Evolutionary conservation across 228 moss, liverwort and hornwort species (phyloP).

Genomic region (Sphagnum magellanicum): DNA sequence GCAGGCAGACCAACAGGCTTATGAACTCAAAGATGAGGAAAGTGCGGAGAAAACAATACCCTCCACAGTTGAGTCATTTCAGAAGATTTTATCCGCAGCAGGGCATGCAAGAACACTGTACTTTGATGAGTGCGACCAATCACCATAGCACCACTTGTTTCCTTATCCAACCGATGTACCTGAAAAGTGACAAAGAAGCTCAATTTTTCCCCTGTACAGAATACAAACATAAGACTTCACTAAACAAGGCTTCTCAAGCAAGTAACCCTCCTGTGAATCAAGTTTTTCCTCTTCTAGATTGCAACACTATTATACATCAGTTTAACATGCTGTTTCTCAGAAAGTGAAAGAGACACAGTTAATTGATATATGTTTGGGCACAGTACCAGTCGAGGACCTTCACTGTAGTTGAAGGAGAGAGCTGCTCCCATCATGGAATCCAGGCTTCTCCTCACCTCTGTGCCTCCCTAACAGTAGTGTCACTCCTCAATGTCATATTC

Average conservation of each 20-base stretch:
- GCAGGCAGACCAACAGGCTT: too few species aligned
- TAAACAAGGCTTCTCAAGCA: too few species aligned
- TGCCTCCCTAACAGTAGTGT: constrained; percentile 57
- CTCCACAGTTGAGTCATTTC: constrained; percentile 18
- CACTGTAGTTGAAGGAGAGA: constrained; percentile 55
- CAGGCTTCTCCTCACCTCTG: constrained; percentile 67
- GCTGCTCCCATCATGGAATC: constrained; percentile 83
- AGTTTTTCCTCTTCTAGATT: too few species aligned
- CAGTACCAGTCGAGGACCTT: constrained; percentile 83
- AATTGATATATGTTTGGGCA: not conserved
- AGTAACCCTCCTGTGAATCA: too few species aligned
- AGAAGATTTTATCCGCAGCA: constrained; percentile 72
- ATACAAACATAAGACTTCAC: too few species aligned
- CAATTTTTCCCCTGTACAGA: too few species aligned
- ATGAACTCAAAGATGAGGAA: too few species aligned
- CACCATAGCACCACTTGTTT: constrained; percentile 82
- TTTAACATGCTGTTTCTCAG: too few species aligned
- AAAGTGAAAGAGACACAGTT: too few species aligned
- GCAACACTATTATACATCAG: too few species aligned
- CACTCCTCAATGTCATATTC: not conserved
- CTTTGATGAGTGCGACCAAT: constrained; percentile 79
- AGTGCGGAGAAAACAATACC: constrained; percentile 7
- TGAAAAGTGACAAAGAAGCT: constrained; percentile 6
- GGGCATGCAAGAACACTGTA: constrained; percentile 70
- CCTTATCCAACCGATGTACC: constrained; percentile 97